Conservation (phyloP, 306 rosid genomes). For the Cicer arietinum region DNA sequence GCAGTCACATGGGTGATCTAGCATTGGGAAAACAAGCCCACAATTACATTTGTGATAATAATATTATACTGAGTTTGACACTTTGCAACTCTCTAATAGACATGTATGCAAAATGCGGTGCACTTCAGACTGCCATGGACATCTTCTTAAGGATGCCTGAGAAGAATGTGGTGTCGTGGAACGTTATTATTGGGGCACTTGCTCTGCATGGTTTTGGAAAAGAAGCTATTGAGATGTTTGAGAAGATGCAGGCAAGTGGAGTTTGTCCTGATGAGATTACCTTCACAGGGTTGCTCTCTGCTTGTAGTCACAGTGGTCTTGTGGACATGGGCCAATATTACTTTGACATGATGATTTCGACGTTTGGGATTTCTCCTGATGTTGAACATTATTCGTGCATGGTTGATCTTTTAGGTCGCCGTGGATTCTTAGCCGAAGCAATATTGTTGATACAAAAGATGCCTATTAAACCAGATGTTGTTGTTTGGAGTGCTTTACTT, state of each 20-base stretch:
- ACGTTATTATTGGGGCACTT: constrained; percentile 63
- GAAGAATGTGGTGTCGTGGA: constrained; percentile 75
- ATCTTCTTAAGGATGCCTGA: constrained; percentile 54
- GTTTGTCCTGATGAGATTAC: constrained; percentile 71
- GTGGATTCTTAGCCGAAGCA: constrained; percentile 69
- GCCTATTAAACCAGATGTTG: constrained; percentile 74
- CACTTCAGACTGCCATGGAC: constrained; percentile 57
- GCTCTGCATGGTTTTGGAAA: constrained; percentile 74
- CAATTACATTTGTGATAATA: constrained; percentile 46
- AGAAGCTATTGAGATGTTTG: constrained; percentile 60
- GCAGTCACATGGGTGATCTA: constrained; percentile 75
- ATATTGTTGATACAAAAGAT: constrained; percentile 57
- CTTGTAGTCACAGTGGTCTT: constrained; percentile 76
- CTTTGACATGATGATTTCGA: constrained; percentile 60
- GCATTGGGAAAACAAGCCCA: constrained; percentile 63
- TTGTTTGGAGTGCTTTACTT: constrained; percentile 79
- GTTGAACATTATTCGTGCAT: constrained; percentile 79
- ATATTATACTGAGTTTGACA: constrained; percentile 46
- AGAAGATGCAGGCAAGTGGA: constrained; percentile 59
- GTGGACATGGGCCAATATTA: constrained; percentile 60
- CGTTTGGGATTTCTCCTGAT: constrained; percentile 55
- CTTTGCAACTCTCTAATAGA: constrained; percentile 64
- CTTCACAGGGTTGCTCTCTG: constrained; percentile 76
- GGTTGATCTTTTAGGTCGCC: constrained; percentile 78
- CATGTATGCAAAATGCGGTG: constrained; percentile 80